A percentile compares a stretch with the other conserved stretches of the same genome.
phyloP scores from a whole-genome alignment of 2,329 filamentous ascomycete genomes.

The Orbilia blumenaviensis region DNA sequence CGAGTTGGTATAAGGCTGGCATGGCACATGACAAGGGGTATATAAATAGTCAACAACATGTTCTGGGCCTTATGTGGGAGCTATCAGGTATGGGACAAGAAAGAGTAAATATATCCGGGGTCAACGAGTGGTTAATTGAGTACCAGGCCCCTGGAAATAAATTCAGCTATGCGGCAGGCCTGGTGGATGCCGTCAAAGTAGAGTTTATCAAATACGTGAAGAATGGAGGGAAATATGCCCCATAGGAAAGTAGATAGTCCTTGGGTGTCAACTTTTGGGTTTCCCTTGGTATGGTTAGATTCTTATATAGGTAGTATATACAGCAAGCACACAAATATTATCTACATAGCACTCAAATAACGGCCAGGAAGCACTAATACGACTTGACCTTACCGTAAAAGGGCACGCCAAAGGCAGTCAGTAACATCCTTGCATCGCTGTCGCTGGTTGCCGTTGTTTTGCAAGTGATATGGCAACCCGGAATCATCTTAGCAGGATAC shows the following conservation, averaged over 20 bases:
- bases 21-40: constrained; percentile 3
- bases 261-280: not conserved
- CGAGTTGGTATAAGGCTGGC: constrained; percentile 13
- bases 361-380: not conserved
- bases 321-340: constrained; percentile 16
- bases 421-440: constrained; percentile 80
- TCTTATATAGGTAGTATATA: constrained; percentile 34
- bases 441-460: constrained; percentile 87
- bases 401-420: constrained; percentile 77
- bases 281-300: not conserved
- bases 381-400: constrained; percentile 76
- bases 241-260: not conserved
- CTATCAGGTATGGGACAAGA: constrained; percentile 1
- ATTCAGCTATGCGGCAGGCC: not conserved
- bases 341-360: constrained; percentile 19
- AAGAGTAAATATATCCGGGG: constrained; percentile 9
- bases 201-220: constrained; percentile 11
- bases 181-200: not conserved
- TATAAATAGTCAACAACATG: constrained; percentile 14
- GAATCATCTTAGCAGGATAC: constrained; percentile 78
- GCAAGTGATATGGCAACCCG: constrained; percentile 82
- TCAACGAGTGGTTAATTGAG: constrained; percentile 4
- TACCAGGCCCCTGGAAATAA: not conserved
- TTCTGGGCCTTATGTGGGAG: constrained; percentile 14
- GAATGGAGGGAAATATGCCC: constrained; percentile 19